phyloP scores from a whole-genome alignment of 495 filamentous ascomycete species.

The Penicillium tannophilum region DNA sequence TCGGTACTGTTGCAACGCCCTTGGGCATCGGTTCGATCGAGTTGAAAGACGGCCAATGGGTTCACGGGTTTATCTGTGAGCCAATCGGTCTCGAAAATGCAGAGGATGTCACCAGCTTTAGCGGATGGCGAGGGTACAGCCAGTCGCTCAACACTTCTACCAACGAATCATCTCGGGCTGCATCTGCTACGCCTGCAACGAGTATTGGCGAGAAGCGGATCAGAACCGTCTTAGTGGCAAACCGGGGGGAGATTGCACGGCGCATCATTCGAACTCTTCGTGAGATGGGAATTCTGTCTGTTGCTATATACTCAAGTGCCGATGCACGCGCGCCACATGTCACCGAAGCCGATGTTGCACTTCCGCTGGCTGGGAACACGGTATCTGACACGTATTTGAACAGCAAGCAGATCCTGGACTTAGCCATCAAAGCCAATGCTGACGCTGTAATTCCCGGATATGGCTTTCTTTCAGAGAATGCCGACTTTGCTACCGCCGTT shows the following conservation, averaged over 20 bases:
- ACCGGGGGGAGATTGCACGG: conserved; percentile 58
- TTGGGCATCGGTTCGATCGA: conserved; percentile 24
- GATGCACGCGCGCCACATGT: conserved; percentile 27
- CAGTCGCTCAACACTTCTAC: conserved; percentile 10
- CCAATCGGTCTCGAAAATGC: conserved; percentile 13
- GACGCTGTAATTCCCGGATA: conserved; percentile 62
- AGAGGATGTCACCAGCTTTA: conserved; percentile 18
- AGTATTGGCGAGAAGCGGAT: conserved; percentile 11
- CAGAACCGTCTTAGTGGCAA: conserved; percentile 34
- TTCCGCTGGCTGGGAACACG: conserved; percentile 2
- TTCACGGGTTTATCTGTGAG: conserved; percentile 24
- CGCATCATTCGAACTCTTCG: conserved; percentile 41
- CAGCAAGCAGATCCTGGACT: neutral
- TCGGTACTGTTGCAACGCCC: conserved; percentile 16
- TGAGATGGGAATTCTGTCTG: conserved; percentile 41
- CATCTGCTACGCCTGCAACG: conserved; percentile 11
- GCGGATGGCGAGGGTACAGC: conserved; percentile 20
- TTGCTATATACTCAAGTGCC: conserved; percentile 49
- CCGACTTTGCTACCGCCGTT: conserved; percentile 48
- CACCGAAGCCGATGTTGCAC: conserved; percentile 25
- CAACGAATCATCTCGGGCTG: neutral
- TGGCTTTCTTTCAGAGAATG: conserved; percentile 58
- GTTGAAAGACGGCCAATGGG: conserved; percentile 20
- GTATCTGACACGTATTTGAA: conserved; percentile 3
- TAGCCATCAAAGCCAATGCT: conserved; percentile 54